phyloP scores from a whole-genome alignment of 169 alveolate species.

The Babesia bigemina region DNA sequence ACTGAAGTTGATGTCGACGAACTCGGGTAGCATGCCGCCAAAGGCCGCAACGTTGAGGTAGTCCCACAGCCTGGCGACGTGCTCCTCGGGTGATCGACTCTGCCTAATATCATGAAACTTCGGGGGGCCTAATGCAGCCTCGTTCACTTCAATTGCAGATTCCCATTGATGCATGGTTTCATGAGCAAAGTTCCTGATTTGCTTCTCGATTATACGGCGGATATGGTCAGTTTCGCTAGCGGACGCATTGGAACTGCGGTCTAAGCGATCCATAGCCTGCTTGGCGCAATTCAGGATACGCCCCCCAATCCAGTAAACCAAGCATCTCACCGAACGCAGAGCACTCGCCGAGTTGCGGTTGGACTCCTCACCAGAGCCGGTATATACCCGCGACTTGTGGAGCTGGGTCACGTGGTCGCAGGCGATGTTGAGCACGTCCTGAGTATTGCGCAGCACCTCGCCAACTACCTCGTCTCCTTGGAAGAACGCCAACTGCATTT shows the following conservation, averaged over 20 bases:
- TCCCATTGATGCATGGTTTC: conserved; percentile 44
- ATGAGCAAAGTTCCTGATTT: conserved; percentile 15
- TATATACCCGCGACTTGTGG: conserved; percentile 26
- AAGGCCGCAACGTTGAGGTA: conserved; percentile 45
- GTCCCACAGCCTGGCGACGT: conserved; percentile 52
- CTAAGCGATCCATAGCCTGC: conserved; percentile 25
- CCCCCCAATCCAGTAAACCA: conserved; percentile 54
- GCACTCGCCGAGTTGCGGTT: conserved; percentile 34
- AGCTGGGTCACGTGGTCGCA: conserved; percentile 24
- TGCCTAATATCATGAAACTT: too few relatives aligned
- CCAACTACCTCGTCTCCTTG: conserved; percentile 45
- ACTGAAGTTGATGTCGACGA: conserved; percentile 31
- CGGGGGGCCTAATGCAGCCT: background rate
- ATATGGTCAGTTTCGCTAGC: conserved; percentile 6
- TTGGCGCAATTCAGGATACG: conserved; percentile 53
- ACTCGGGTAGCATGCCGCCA: conserved; percentile 43
- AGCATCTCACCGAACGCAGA: conserved; percentile 49
- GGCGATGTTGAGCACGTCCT: conserved; percentile 10
- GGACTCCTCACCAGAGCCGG: conserved; percentile 11
- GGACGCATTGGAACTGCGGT: conserved; percentile 11
- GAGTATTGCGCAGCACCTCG: conserved; percentile 11
- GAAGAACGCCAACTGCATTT: conserved; percentile 42
- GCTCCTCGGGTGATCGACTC: conserved; percentile 29
- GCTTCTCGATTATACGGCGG: conserved; percentile 27
- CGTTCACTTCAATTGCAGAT: background rate